Percentiles rank a stretch among this genome's conserved stretches.
Conservation (phyloP, 2,329 filamentous ascomycete genomes). For the Coniochaeta sp. region DNA sequence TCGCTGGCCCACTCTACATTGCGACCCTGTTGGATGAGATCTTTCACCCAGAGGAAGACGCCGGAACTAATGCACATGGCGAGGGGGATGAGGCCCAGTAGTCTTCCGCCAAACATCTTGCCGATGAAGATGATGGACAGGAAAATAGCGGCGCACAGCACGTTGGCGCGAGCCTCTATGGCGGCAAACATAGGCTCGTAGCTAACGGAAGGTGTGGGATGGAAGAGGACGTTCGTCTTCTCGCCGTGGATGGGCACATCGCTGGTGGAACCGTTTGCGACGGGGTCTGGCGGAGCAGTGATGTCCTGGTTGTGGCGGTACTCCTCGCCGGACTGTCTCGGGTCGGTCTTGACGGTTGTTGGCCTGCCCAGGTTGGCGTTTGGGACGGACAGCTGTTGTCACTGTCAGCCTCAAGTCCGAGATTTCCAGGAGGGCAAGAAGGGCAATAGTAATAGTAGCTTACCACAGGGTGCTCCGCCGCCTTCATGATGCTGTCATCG, state of each 20-base stretch:
- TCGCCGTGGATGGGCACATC: constrained; percentile 95
- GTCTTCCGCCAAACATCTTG: constrained; percentile 67
- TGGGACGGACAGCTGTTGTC: constrained; percentile 65
- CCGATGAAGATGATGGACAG: constrained; percentile 69
- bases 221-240: constrained; percentile 93
- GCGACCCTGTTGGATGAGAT: constrained; percentile 72
- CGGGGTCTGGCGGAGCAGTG: constrained; percentile 81
- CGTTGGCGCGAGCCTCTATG: constrained; percentile 67
- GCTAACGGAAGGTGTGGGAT: constrained; percentile 83
- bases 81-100: constrained; percentile 70
- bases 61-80: constrained; percentile 65
- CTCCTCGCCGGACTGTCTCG: constrained; percentile 65
- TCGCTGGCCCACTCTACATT: constrained; percentile 86
- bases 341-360: constrained; percentile 63
- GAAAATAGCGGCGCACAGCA: constrained; percentile 64
- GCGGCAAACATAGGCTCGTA: constrained; percentile 81
- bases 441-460: constrained; percentile 6
- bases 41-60: constrained; percentile 84
- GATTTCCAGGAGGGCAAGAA: neutral
- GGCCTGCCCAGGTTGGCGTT: constrained; percentile 80
- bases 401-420: neutral
- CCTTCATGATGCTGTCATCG: constrained; percentile 50
- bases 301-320: constrained; percentile 84
- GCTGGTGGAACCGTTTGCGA: constrained; percentile 73
- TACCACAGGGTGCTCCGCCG: constrained; percentile 66